These are phyloP conservation scores for Beauveria pseudobassiana DNA, from an alignment of 2,329 filamentous ascomycete genomes.

Conservation along the genomic window DNA sequence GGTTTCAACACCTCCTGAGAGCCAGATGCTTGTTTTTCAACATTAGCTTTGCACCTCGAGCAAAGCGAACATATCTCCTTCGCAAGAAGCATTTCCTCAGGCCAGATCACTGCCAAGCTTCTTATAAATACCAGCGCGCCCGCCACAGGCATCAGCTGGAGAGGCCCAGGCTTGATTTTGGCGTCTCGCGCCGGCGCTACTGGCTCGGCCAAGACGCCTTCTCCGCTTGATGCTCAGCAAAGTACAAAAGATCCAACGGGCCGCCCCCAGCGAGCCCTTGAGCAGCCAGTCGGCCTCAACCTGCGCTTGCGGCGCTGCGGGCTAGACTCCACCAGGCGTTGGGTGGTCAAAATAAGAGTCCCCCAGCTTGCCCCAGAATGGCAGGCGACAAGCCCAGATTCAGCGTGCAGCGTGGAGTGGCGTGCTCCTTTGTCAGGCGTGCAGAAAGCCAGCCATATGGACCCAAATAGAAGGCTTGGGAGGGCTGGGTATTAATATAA, in stretches of 20 bases:
- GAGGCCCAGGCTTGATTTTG: neutral
- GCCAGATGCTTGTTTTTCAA: too few species aligned
- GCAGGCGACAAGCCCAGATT: conserved; percentile 4
- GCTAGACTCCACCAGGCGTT: neutral
- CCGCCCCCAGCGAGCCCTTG: neutral
- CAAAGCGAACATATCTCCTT: too few species aligned
- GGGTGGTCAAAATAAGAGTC: neutral
- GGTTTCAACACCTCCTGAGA: too few species aligned
- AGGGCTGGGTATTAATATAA: too few species aligned
- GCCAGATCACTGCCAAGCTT: neutral
- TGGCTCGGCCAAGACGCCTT: neutral
- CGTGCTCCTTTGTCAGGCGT: conserved; percentile 1
- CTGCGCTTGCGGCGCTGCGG: neutral
- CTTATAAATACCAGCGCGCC: too few species aligned
- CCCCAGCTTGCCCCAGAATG: conserved; percentile 3
- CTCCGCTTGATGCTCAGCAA: neutral
- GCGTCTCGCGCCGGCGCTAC: neutral
- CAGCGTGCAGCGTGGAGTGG: neutral
- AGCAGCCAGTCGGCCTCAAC: neutral
- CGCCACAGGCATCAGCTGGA: neutral
- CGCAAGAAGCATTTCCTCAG: neutral
- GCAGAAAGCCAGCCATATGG: too few species aligned
- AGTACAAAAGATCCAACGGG: conserved; percentile 4
- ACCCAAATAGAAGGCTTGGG: too few species aligned
- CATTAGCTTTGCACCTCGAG: too few species aligned